These are phyloP conservation scores for Pisolithus sp. DNA, from an alignment of 768 basidiomycete species.

Conservation along the genomic window DNA sequence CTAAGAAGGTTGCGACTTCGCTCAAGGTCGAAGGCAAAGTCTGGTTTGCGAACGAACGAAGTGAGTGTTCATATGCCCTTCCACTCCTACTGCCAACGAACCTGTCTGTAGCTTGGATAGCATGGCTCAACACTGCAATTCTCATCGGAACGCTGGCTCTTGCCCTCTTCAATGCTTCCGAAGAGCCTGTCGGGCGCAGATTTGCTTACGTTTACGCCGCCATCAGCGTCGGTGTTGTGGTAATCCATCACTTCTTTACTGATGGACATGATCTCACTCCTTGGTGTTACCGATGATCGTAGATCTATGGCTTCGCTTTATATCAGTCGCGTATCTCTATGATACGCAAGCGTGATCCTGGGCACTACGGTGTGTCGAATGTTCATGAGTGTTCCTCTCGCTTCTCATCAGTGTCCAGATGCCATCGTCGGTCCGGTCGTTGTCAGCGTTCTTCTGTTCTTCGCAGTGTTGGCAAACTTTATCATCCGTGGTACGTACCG, in stretches of 20 bases:
- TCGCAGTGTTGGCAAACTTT: slow-evolving; percentile 86
- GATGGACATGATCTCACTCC: not conserved
- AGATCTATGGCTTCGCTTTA: slow-evolving; percentile 82
- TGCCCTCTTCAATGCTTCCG: slow-evolving; percentile 84
- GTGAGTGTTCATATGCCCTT: slow-evolving; percentile 35
- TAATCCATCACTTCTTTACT: slow-evolving; percentile 16
- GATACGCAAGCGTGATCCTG: slow-evolving; percentile 85
- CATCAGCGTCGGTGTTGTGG: slow-evolving; percentile 68
- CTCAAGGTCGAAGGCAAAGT: slow-evolving; percentile 92
- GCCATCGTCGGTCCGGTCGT: slow-evolving; percentile 76
- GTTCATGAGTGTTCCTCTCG: not conserved
- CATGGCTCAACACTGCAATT: slow-evolving; percentile 84
- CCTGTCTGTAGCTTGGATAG: slow-evolving; percentile 69
- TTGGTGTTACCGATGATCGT: not conserved
- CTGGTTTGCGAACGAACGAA: slow-evolving; percentile 96
- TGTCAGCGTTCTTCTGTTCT: slow-evolving; percentile 77
- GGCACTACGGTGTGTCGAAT: slow-evolving; percentile 68
- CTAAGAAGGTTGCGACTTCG: slow-evolving; percentile 75
- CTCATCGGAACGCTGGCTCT: slow-evolving; percentile 80
- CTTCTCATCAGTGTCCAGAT: slow-evolving; percentile 41
- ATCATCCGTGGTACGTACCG: slow-evolving; percentile 64
- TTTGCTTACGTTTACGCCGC: slow-evolving; percentile 82
- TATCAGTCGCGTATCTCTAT: slow-evolving; percentile 87
- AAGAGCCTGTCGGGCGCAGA: slow-evolving; percentile 50
- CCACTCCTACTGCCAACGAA: not conserved